Percentiles rank a stretch among this genome's conserved stretches.
phyloP scores from a whole-genome alignment of 129 eudicot species.

The Smallanthus sonchifolius region DNA sequence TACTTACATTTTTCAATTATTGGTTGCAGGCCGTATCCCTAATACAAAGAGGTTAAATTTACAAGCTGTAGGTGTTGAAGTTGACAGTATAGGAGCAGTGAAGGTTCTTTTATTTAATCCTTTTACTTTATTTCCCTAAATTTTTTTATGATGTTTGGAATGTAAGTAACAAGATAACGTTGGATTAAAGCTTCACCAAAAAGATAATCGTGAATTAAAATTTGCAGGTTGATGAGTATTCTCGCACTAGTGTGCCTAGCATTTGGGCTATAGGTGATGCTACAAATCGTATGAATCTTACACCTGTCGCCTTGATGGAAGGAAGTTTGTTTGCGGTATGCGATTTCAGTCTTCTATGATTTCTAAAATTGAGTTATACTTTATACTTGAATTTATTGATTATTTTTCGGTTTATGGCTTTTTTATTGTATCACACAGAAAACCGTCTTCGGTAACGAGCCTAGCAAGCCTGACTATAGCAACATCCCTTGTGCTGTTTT shows the following conservation, averaged over 20 bases:
- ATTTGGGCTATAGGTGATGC: conserved; percentile 97
- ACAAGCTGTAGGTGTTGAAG: conserved; percentile 80
- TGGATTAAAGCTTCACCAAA: not conserved
- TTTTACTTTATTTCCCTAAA: conserved; percentile 2
- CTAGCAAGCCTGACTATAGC: conserved; percentile 66
- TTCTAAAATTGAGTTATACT: not conserved
- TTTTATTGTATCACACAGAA: conserved; percentile 47
- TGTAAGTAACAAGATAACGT: not conserved
- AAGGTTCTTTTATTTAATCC: conserved; percentile 45
- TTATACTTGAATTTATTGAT: not conserved
- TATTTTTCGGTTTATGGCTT: not conserved
- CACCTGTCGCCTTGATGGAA: conserved; percentile 97
- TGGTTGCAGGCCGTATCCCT: conserved; percentile 69
- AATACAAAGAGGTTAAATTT: conserved; percentile 87
- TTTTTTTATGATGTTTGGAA: not conserved
- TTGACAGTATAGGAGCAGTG: conserved; percentile 72
- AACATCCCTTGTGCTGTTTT: conserved; percentile 85
- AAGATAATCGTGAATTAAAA: not conserved
- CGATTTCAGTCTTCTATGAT: conserved; percentile 12
- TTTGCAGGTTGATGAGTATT: conserved; percentile 68
- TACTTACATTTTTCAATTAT: conserved; percentile 19
- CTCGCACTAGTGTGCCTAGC: conserved; percentile 78
- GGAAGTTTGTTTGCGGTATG: conserved; percentile 88
- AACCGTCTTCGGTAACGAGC: conserved; percentile 80
- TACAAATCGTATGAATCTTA: conserved; percentile 89